These are phyloP conservation scores for Fusarium brachygibbosum DNA, from an alignment of 2,329 filamentous ascomycete genomes.

Conservation along the genomic window DNA sequence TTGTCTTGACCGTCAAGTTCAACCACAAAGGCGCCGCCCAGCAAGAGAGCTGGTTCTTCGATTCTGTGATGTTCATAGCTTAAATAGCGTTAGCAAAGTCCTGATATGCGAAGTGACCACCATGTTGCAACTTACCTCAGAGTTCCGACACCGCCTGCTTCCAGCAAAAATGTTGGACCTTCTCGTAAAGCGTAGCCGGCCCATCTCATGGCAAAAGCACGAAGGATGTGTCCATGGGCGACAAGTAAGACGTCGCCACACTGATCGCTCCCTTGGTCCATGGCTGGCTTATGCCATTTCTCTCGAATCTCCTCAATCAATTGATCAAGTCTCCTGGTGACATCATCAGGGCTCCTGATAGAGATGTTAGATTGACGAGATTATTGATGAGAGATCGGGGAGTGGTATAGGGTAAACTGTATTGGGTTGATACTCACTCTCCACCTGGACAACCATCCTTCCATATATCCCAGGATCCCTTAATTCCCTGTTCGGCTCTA, in stretches of 20 bases:
- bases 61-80: conserved; percentile 84
- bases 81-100: conserved; percentile 50
- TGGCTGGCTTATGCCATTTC: conserved; percentile 72
- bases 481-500: conserved; percentile 68
- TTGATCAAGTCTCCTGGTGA: conserved; percentile 78
- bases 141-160: conserved; percentile 87
- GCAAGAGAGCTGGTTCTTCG: conserved; percentile 82
- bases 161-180: conserved; percentile 84
- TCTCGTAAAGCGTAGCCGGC: conserved; percentile 78
- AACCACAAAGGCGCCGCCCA: conserved; percentile 78
- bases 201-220: conserved; percentile 92
- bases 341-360: conserved; percentile 75
- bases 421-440: conserved; percentile 69
- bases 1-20: conserved; percentile 50
- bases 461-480: conserved; percentile 85
- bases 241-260: conserved; percentile 70
- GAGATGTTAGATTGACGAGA: conserved; percentile 21
- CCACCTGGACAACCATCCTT: conserved; percentile 87
- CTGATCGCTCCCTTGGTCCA: conserved; percentile 64
- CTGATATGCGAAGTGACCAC: neutral
- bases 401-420: conserved; percentile 10
- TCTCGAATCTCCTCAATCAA: conserved; percentile 81
- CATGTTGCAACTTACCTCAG: conserved; percentile 69
- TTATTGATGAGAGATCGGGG: neutral
- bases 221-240: conserved; percentile 89